Conservation (phyloP, 1,284 basidiomycete species). For the Melampsora americana region DNA sequence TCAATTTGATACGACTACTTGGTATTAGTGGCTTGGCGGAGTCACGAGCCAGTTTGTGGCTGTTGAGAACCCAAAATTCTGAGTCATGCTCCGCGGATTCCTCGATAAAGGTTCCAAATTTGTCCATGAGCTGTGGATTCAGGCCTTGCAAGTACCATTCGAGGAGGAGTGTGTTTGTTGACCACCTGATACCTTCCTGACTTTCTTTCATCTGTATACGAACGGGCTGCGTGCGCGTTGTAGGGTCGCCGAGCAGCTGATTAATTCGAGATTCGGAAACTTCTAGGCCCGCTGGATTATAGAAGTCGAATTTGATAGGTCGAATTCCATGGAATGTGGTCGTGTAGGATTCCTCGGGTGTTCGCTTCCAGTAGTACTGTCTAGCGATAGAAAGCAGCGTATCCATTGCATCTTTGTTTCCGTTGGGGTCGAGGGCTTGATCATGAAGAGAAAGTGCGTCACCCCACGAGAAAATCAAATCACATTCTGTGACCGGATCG, state of each 20-base stretch:
- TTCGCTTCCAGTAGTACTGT: neutral
- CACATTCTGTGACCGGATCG: neutral
- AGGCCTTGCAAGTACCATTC: constrained; percentile 1
- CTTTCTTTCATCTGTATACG: neutral
- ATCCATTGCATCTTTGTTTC: neutral
- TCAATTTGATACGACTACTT: too few species aligned
- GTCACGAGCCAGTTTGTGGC: too few species aligned
- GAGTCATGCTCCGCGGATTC: neutral
- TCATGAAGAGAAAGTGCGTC: neutral
- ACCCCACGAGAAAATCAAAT: neutral
- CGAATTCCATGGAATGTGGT: neutral
- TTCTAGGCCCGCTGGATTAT: neutral
- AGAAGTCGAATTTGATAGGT: neutral
- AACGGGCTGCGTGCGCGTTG: neutral
- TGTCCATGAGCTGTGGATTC: neutral
- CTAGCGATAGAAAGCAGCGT: neutral
- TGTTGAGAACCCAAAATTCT: too few species aligned
- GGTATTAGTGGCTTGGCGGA: too few species aligned
- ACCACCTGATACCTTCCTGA: neutral
- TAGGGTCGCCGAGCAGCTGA: neutral
- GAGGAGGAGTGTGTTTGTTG: neutral
- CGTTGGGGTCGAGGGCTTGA: neutral
- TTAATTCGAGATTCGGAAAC: neutral
- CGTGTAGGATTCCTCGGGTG: neutral
- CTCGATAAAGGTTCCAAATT: neutral